phyloP scores from a whole-genome alignment of 2,329 filamentous ascomycete species.

The Plectosphaerella sp. region DNA sequence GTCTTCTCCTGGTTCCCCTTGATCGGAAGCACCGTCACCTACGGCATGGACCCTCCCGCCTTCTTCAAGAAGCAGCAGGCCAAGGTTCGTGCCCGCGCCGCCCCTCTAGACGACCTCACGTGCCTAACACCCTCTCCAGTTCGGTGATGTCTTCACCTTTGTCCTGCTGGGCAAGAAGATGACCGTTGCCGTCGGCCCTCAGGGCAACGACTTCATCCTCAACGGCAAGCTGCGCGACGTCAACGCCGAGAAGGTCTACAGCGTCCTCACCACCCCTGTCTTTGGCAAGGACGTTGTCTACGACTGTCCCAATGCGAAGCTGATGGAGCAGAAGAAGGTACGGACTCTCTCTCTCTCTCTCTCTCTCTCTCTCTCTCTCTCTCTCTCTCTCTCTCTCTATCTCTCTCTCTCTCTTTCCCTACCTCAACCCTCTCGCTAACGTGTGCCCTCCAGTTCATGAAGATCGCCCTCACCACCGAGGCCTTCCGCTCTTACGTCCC shows the following conservation, averaged over 20 bases:
- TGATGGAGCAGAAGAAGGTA: constrained; percentile 97
- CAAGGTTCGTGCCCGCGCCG: constrained; percentile 55
- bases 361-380: not conserved
- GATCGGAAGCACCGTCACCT: constrained; percentile 86
- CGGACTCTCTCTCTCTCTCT: not conserved
- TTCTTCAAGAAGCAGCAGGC: constrained; percentile 76
- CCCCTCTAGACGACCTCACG: not conserved
- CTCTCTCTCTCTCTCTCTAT: not conserved
- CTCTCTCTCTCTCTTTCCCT: no score
- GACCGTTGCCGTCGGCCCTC: constrained; percentile 76
- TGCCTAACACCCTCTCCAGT: constrained; percentile 38
- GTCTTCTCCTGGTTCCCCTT: constrained; percentile 81
- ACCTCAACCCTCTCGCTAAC: constrained; percentile 11
- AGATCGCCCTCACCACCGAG: constrained; percentile 71
- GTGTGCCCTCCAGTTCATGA: constrained; percentile 59
- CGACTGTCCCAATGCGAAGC: constrained; percentile 83
- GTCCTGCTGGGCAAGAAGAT: constrained; percentile 84
- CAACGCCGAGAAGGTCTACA: constrained; percentile 87
- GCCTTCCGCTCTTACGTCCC: constrained; percentile 72
- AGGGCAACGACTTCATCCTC: constrained; percentile 86
- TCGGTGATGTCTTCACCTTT: constrained; percentile 88
- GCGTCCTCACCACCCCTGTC: constrained; percentile 64
- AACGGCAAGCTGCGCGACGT: constrained; percentile 89
- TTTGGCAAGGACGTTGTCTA: constrained; percentile 88
- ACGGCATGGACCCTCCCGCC: constrained; percentile 87